Evolutionary conservation across 176 grass and related monocot genomes (phyloP).

Genomic region (Oryza punctata): DNA sequence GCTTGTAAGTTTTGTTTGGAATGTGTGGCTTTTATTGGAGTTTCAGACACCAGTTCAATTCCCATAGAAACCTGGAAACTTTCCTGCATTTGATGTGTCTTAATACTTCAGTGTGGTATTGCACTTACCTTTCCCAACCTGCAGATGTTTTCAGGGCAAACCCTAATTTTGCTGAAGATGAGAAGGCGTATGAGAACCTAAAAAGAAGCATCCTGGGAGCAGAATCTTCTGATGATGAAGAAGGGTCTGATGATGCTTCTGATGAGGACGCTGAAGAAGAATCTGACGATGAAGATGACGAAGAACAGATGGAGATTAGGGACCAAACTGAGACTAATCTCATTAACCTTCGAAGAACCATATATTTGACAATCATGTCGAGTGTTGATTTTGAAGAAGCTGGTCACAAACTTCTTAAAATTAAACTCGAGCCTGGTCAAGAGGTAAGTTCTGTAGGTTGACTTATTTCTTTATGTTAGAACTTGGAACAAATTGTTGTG

Average conservation of each 20-base stretch:
- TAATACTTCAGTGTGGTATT: slow-evolving; percentile 10
- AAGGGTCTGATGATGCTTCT: slow-evolving; percentile 66
- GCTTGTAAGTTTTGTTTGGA: not conserved
- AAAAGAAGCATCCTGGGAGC: slow-evolving; percentile 80
- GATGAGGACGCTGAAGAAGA: slow-evolving; percentile 79
- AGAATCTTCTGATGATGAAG: slow-evolving; percentile 84
- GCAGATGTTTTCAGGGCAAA: slow-evolving; percentile 93
- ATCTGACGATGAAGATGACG: slow-evolving; percentile 77
- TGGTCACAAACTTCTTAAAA: slow-evolving; percentile 95
- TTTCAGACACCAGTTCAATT: not conserved
- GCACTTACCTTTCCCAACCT: slow-evolving; percentile 36
- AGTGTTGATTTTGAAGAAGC: slow-evolving; percentile 99
- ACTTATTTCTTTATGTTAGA: not conserved
- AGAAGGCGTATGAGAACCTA: slow-evolving; percentile 87
- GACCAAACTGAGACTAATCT: slow-evolving; percentile 94
- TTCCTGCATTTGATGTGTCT: not conserved
- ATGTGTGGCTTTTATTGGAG: not conserved
- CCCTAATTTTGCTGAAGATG: slow-evolving; percentile 79
- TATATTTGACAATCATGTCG: slow-evolving; percentile 98
- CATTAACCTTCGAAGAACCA: slow-evolving; percentile 88
- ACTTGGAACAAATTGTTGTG: not conserved
- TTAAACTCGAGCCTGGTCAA: slow-evolving; percentile 97
- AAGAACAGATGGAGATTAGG: slow-evolving; percentile 88
- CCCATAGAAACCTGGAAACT: not conserved
- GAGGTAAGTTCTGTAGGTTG: slow-evolving; percentile 58